Percentiles rank a stretch among this genome's conserved stretches.
Conservation (phyloP, 768 basidiomycete genomes). For the Tylopilus subfusipes region DNA sequence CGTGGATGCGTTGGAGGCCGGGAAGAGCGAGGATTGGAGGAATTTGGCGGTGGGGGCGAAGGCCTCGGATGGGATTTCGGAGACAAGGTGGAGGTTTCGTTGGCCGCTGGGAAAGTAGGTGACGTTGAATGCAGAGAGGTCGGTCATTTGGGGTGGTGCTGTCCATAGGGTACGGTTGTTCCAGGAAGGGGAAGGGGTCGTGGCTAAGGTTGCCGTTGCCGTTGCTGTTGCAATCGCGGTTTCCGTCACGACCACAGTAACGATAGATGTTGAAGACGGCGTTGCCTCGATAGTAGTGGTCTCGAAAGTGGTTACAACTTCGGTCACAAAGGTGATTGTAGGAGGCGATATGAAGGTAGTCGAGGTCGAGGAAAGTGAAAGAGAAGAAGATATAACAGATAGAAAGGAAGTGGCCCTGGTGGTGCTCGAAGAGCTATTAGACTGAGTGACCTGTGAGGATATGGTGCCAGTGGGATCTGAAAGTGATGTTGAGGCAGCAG, state of each 20-base stretch:
- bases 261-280: conserved; percentile 3
- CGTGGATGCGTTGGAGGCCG: conserved; percentile 18
- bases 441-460: not conserved
- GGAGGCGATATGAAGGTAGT: not conserved
- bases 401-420: not conserved
- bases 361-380: not conserved
- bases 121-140: conserved; percentile 59
- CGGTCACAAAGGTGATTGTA: conserved; percentile 7
- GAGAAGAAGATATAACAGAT: not conserved
- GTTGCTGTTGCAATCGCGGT: not conserved
- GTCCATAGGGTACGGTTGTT: conserved; percentile 41
- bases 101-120: conserved; percentile 51
- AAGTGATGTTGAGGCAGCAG: not conserved
- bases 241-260: conserved; percentile 10
- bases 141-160: conserved; percentile 49
- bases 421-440: not conserved
- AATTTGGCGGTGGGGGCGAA: conserved; percentile 21
- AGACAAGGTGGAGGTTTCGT: conserved; percentile 54
- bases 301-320: conserved; percentile 6
- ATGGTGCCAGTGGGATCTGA: not conserved
- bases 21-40: conserved; percentile 3
- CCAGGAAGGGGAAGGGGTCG: conserved; percentile 10
- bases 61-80: conserved; percentile 41
- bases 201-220: not conserved
- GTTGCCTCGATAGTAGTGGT: conserved; percentile 5